phyloP scores from a whole-genome alignment of 495 filamentous ascomycete species.

The Aspergillus bridgeri region DNA sequence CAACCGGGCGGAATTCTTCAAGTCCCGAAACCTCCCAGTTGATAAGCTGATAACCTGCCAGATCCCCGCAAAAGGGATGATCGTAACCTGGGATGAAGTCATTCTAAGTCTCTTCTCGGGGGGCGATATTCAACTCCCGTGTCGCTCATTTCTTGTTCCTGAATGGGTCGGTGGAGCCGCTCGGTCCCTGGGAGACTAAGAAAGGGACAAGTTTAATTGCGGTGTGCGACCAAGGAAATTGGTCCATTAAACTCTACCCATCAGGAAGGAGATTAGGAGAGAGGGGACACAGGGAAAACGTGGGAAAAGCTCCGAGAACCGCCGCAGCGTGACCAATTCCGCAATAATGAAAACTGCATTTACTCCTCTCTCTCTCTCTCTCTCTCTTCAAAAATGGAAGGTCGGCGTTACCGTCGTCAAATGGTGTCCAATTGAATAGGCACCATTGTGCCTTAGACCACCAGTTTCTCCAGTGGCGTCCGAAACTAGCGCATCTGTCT shows the following conservation, averaged over 20 bases:
- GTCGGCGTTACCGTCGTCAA: background rate
- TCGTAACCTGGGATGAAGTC: slow-evolving; percentile 20
- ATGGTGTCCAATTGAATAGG: background rate
- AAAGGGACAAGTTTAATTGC: slow-evolving; percentile 5
- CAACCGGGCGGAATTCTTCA: background rate
- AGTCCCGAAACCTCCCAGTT: background rate
- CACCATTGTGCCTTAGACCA: slow-evolving; percentile 2
- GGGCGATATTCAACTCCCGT: slow-evolving; percentile 9
- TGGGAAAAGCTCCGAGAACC: background rate
- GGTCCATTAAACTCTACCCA: slow-evolving; percentile 5
- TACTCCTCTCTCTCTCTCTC: background rate
- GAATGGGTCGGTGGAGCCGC: slow-evolving; percentile 12
- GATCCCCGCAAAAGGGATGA: slow-evolving; percentile 12
- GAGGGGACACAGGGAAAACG: slow-evolving; percentile 1
- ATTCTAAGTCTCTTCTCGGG: slow-evolving; percentile 13
- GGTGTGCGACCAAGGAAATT: background rate
- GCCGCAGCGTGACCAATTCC: slow-evolving; percentile 1
- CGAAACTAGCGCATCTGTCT: slow-evolving; percentile 7
- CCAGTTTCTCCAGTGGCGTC: slow-evolving; percentile 2
- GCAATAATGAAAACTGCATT: background rate
- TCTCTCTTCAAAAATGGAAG: background rate
- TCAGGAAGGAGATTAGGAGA: background rate
- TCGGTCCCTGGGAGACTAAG: background rate
- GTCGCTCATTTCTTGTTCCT: slow-evolving; percentile 25
- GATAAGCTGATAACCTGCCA: background rate